Conservation (phyloP, 345 rosid species). For the Gossypium sturtianum region DNA sequence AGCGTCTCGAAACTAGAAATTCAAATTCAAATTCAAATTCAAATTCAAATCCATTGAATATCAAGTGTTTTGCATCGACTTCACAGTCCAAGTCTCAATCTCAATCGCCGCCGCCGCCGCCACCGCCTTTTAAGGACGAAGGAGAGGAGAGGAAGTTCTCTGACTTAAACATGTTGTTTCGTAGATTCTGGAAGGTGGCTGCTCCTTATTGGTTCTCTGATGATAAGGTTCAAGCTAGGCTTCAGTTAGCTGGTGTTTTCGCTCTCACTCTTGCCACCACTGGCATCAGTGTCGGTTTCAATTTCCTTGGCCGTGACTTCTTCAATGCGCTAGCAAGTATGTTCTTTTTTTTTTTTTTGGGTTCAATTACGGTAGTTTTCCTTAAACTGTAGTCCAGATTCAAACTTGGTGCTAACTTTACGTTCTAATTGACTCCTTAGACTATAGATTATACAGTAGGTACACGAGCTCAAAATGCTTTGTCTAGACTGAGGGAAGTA, state of each 20-base stretch:
- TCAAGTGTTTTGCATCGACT: neutral
- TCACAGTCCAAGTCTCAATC: conserved; percentile 4
- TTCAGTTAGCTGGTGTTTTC: conserved; percentile 77
- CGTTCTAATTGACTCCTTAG: no score
- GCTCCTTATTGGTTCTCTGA: conserved; percentile 89
- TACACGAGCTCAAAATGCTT: no score
- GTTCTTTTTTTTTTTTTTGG: conserved; percentile 5
- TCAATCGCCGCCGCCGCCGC: neutral
- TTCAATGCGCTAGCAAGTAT: conserved; percentile 87
- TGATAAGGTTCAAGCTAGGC: conserved; percentile 67
- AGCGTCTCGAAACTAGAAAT: neutral
- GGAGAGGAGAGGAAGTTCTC: conserved; percentile 29
- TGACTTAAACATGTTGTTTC: conserved; percentile 34
- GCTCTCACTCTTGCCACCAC: conserved; percentile 89
- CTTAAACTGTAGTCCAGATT: no score
- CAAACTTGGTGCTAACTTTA: no score
- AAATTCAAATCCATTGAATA: neutral
- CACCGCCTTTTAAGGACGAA: neutral
- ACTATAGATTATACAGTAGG: no score
- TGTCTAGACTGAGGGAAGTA: no score
- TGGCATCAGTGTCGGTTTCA: conserved; percentile 93
- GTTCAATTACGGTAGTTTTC: no score
- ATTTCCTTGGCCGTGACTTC: conserved; percentile 96
- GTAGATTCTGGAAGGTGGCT: conserved; percentile 86
- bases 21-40: neutral